phyloP scores from a whole-genome alignment of 2,329 filamentous ascomycete species.

The Sphaceloma murrayae region DNA sequence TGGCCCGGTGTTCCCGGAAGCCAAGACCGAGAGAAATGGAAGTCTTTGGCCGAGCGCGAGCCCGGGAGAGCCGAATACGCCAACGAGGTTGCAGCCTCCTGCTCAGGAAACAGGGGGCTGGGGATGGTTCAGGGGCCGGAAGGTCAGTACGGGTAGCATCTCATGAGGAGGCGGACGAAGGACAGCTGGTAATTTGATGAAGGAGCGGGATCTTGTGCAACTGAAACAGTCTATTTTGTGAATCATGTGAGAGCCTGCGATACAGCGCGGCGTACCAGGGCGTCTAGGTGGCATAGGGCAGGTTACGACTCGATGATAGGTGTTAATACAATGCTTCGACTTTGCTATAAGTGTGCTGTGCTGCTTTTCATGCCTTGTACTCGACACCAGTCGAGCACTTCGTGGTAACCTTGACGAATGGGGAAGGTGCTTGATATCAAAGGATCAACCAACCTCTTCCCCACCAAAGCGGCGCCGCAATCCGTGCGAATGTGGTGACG shows the following conservation, averaged over 20 bases:
- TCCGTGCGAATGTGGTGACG: background rate
- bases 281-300: conserved; percentile 4
- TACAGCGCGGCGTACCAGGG: conserved; percentile 3
- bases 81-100: conserved; percentile 11
- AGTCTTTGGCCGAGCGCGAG: conserved; percentile 8
- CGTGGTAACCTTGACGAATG: background rate
- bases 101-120: background rate
- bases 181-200: conserved; percentile 7
- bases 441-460: conserved; percentile 8
- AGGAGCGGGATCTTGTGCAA: no score
- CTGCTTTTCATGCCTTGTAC: no score
- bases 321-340: background rate
- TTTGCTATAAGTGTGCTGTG: no score
- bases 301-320: background rate
- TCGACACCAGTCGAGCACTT: no score
- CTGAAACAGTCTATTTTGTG: conserved; percentile 15
- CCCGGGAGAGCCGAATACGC: conserved; percentile 4
- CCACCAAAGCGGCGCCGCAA: conserved; percentile 10
- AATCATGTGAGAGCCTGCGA: conserved; percentile 9
- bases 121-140: conserved; percentile 11
- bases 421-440: conserved; percentile 5
- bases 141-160: conserved; percentile 9
- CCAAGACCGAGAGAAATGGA: background rate
- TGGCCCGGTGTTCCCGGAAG: conserved; percentile 6
- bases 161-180: background rate